Evolutionary conservation across 2,329 filamentous ascomycete genomes (phyloP).

Genomic region (Geosmithia flava): DNA sequence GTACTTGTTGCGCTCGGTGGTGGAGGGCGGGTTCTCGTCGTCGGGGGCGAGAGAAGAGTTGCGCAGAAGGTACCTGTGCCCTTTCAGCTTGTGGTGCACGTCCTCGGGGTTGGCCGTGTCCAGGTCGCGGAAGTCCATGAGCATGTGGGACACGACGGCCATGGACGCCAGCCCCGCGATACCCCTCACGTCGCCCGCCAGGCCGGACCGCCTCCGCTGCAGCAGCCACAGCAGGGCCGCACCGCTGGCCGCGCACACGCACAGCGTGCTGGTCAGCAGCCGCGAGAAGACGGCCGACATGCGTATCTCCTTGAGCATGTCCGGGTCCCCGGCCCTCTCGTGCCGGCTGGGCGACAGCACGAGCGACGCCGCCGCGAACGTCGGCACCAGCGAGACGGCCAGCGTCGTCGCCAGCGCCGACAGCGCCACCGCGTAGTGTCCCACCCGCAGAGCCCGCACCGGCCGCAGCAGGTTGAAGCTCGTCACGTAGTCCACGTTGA

Average conservation of each 20-base stretch:
- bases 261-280: conserved; percentile 41
- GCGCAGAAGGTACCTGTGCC: conserved; percentile 54
- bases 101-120: conserved; percentile 53
- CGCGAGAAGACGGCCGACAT: conserved; percentile 49
- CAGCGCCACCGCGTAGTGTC: conserved; percentile 56
- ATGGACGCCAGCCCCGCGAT: conserved; percentile 65
- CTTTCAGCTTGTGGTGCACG: conserved; percentile 56
- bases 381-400: conserved; percentile 57
- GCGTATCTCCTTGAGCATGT: conserved; percentile 37
- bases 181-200: conserved; percentile 56
- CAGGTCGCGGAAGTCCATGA: conserved; percentile 62
- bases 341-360: conserved; percentile 39
- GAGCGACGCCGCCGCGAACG: conserved; percentile 49
- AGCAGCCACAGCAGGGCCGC: conserved; percentile 47
- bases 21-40: conserved; percentile 29
- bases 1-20: conserved; percentile 14
- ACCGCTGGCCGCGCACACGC: conserved; percentile 45
- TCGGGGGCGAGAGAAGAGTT: conserved; percentile 61
- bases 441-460: conserved; percentile 45
- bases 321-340: conserved; percentile 26
- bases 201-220: conserved; percentile 48
- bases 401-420: conserved; percentile 54
- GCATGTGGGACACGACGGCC: conserved; percentile 60
- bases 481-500: conserved; percentile 66
- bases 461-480: conserved; percentile 54